A percentile compares a stretch with the other conserved stretches of the same genome.
phyloP scores from a whole-genome alignment of 1,284 basidiomycete species.

The Cutaneotrichosporon arboriforme region DNA sequence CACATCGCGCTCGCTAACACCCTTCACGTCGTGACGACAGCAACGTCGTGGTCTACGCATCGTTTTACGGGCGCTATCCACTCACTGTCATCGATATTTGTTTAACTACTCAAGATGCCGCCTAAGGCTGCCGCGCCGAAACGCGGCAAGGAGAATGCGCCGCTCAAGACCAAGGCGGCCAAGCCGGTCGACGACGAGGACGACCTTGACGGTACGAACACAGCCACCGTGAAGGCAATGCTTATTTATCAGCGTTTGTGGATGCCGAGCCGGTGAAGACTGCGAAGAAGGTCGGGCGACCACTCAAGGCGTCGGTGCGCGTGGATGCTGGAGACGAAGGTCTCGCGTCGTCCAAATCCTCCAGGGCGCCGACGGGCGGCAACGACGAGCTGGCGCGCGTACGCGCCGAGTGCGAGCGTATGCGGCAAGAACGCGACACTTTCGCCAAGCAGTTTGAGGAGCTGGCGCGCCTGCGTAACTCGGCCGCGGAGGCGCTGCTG shows the following conservation, averaged over 20 bases:
- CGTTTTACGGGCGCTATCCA: too few relatives aligned
- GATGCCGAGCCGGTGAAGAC: slow-evolving; percentile 1
- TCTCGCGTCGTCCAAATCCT: background rate
- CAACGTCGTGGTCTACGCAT: too few relatives aligned
- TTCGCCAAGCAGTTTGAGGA: slow-evolving; percentile 45
- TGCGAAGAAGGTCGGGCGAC: slow-evolving; percentile 1
- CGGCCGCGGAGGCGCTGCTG: slow-evolving; percentile 30
- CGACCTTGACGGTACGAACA: slow-evolving; percentile 9
- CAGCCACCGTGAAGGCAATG: too few relatives aligned
- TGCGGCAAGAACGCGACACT: slow-evolving; percentile 32
- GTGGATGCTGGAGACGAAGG: background rate
- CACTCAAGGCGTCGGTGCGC: background rate
- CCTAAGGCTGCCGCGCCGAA: slow-evolving; percentile 3
- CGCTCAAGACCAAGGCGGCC: slow-evolving; percentile 2
- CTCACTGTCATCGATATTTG: too few relatives aligned
- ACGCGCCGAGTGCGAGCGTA: slow-evolving; percentile 30
- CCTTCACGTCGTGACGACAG: background rate
- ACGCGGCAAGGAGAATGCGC: slow-evolving; percentile 17
- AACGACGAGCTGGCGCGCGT: background rate
- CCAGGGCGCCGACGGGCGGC: too few relatives aligned
- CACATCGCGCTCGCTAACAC: background rate
- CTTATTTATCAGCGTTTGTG: slow-evolving; percentile 2
- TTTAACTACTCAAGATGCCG: background rate
- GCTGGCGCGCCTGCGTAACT: slow-evolving; percentile 32
- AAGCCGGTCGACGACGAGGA: background rate